Evolutionary conservation across 2,329 filamentous ascomycete genomes (phyloP), one percentile per base, ranked within the genome.

Genomic region (Esteya vermicola): DNA sequence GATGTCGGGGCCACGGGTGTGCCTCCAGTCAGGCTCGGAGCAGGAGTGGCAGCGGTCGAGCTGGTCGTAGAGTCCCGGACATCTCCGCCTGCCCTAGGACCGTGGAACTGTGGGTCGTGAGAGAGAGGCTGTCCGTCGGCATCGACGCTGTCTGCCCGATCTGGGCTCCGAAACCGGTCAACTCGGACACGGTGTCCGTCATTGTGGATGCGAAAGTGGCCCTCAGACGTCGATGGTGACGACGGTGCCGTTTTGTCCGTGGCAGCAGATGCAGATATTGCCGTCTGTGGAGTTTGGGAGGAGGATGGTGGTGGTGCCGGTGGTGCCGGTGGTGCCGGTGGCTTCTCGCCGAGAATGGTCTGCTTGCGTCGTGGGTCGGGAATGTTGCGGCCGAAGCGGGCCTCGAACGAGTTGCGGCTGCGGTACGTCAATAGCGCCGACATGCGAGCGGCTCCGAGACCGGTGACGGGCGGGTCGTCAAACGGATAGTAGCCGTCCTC

Each of bases 401-500:
- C 77, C 63, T 98, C 91, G 50, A 98, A 98, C 0, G 91, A 96
- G 61, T 98, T 89, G 38, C 91, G 83, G 56, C 86, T 95, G 50
- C 91, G 78, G 62, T 98, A 98, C 7, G 91, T 98, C 51, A 98
- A 67, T 28, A 98, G 73, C 2, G 91, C 91, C 42, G 88, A 85
- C 91, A 98, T 98, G 52, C 91, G 85, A 21, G 91, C 91, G 8
- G 91, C 91, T 12, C 88, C 86, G 3, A 98, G 72, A 1, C 91
- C 91, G 1, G 86, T 81, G 0, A 78, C 67, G 1, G 91, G 91
- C 26, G 88, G 88, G 50, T 96, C 85, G 25, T 82, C 72, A 52
- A 91, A 93, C 1, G 76, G 54, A 56, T 96, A 98, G 62, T 95
- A 96, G 33, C 91, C 91, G 53, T 96, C 88, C 46, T 95, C 86